Percentiles rank a stretch among this genome's conserved stretches.
Evolutionary conservation across 2,329 filamentous ascomycete genomes (phyloP).

Genomic region (Alternaria infectoria): DNA sequence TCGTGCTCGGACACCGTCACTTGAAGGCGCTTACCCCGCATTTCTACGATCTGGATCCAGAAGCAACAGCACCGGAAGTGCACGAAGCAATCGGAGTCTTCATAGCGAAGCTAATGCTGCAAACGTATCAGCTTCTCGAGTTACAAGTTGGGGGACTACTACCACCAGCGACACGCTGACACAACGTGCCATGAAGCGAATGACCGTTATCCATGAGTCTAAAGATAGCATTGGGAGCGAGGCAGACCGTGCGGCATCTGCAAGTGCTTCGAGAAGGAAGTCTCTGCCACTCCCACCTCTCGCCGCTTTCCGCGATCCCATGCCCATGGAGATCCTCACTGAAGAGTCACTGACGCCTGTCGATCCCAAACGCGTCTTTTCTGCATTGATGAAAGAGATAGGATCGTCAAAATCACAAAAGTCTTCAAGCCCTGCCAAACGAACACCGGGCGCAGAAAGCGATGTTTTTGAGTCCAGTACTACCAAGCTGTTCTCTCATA

Average conservation of each 20-base stretch:
- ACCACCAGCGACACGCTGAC: slow-evolving; percentile 62
- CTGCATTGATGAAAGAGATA: slow-evolving; percentile 46
- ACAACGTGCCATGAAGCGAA: slow-evolving; percentile 60
- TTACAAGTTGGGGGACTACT: slow-evolving; percentile 76
- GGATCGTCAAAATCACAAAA: slow-evolving; percentile 21
- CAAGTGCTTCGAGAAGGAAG: slow-evolving; percentile 18
- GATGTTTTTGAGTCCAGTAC: slow-evolving; percentile 37
- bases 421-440: background rate
- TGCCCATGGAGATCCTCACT: slow-evolving; percentile 36
- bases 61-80: slow-evolving; percentile 31
- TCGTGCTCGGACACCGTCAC: slow-evolving; percentile 32
- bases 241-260: slow-evolving; percentile 17
- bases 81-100: slow-evolving; percentile 33
- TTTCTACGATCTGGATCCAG: slow-evolving; percentile 26
- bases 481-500: slow-evolving; percentile 19
- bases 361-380: slow-evolving; percentile 46
- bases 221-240: slow-evolving; percentile 45
- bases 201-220: slow-evolving; percentile 70
- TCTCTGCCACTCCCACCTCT: slow-evolving; percentile 27
- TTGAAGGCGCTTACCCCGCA: slow-evolving; percentile 20
- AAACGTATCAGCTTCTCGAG: slow-evolving; percentile 58
- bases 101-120: slow-evolving; percentile 55
- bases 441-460: slow-evolving; percentile 26
- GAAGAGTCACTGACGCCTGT: slow-evolving; percentile 34
- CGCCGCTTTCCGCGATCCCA: slow-evolving; percentile 40